Conservation (phyloP, 2,329 filamentous ascomycete genomes). For the Neofusicoccum sp. region DNA sequence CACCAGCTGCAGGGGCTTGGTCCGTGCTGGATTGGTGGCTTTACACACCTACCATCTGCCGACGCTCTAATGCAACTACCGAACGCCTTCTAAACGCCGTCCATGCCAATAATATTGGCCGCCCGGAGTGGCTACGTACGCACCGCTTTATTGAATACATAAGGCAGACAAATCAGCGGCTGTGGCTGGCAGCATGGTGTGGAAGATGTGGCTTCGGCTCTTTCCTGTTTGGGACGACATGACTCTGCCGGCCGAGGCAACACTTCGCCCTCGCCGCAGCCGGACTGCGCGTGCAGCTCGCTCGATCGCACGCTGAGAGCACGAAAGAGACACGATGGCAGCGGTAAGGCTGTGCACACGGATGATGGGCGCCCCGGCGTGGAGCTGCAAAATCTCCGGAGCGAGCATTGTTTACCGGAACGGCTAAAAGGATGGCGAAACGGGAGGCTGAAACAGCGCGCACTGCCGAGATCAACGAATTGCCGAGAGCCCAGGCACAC, state of each 20-base stretch:
- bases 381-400: neutral
- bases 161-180: neutral
- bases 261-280: no score
- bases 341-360: neutral
- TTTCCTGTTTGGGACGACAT: neutral
- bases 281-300: no score
- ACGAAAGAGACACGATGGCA: no score
- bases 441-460: conserved; percentile 5
- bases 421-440: conserved; percentile 11
- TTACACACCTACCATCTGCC: neutral
- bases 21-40: neutral
- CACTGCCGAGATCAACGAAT: neutral
- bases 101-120: neutral
- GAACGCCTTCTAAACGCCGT: neutral
- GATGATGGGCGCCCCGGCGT: neutral
- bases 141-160: neutral
- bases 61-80: neutral
- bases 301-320: neutral
- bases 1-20: conserved; percentile 3
- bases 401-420: neutral
- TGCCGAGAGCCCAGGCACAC: neutral
- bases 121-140: neutral
- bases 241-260: neutral
- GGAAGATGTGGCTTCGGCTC: neutral
- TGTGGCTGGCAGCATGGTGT: no score